Base-by-base conservation (phyloP, 139 green algal species). In the Zygnema cylindricum region DNA sequence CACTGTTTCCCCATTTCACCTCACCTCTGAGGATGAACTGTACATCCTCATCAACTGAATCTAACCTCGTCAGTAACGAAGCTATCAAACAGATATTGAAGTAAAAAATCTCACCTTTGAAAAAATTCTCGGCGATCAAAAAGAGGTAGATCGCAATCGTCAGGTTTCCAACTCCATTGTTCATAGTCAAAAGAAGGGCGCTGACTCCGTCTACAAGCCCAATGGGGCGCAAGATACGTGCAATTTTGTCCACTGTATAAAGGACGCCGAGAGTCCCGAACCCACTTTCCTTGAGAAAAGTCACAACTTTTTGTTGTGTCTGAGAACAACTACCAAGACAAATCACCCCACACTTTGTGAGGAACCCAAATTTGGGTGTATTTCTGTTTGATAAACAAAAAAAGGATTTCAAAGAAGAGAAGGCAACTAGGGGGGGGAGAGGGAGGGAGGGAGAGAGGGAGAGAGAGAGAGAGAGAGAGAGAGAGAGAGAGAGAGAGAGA, bases 261-360 rank as follows among this genome's bases (percentile, higher is more conserved):
- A 36, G 83, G 63, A 33, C 32, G 0, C 11, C 40, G 38, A 43
- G 7, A 36, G n/a, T 84, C 71, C 1, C 0, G 57, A 43, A 88
- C 83, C 83, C 83, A 88, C 36, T 38, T 32, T 36, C 83, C 83
- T 23, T 23, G 22, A 76, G 81, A 88, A 1, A 88, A 43, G 33
- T 88, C 57, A 69, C 83, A 88, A 7, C 41, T 69, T 16, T 16
- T 33, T 40, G 32, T 75, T 63, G 7, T 16, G 16, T 63, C 49
- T 63, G 49, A 63, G 7, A 16, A 16, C 7, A 63, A 63, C 49
- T 63, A 63, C 49, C n/a, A n/a, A n/a, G n/a, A n/a, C n/a, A n/a
- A n/a, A n/a, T n/a, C n/a, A n/a, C n/a, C n/a, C n/a, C n/a, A n/a
- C n/a, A n/a, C n/a, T n/a, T n/a, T n/a, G n/a, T n/a, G n/a, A n/a